Percentiles rank a stretch among this genome's conserved stretches.
Evolutionary conservation across 1,284 basidiomycete species (phyloP).

Genomic region (Inonotus hispidus): DNA sequence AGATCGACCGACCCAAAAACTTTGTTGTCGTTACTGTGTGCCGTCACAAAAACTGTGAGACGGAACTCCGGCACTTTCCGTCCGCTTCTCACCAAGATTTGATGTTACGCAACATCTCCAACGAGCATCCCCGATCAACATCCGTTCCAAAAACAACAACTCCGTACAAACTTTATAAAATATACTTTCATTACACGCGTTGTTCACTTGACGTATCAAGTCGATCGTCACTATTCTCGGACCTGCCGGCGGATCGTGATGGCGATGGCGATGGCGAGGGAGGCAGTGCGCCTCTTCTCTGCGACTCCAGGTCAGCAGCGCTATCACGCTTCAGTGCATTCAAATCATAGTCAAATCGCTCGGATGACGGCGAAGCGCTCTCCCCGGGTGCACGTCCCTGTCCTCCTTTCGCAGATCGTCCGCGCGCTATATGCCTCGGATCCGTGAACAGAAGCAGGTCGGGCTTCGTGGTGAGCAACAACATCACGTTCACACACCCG

Average conservation of each 20-base stretch:
- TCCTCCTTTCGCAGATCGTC: neutral
- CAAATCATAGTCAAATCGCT: neutral
- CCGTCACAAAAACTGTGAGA: neutral
- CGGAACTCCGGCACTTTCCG: neutral
- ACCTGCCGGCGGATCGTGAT: neutral
- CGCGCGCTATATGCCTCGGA: neutral
- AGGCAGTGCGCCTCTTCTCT: neutral
- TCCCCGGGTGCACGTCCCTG: conserved; percentile 3
- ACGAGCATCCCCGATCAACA: neutral
- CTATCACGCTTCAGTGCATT: neutral
- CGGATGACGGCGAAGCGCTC: neutral
- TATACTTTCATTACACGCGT: no score
- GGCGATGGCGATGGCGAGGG: neutral
- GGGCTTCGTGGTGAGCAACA: conserved; percentile 10
- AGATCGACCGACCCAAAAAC: neutral
- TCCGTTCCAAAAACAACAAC: neutral
- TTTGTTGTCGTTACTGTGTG: neutral
- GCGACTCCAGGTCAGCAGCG: neutral
- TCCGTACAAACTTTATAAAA: no score
- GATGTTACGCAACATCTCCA: neutral
- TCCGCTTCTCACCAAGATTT: neutral
- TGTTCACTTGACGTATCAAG: no score
- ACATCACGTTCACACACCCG: conserved; percentile 10
- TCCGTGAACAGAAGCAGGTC: conserved; percentile 10
- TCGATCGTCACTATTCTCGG: neutral